These are phyloP conservation scores for Hyaloscypha variabilis DNA, from an alignment of 495 filamentous ascomycete genomes.

Conservation along the genomic window DNA sequence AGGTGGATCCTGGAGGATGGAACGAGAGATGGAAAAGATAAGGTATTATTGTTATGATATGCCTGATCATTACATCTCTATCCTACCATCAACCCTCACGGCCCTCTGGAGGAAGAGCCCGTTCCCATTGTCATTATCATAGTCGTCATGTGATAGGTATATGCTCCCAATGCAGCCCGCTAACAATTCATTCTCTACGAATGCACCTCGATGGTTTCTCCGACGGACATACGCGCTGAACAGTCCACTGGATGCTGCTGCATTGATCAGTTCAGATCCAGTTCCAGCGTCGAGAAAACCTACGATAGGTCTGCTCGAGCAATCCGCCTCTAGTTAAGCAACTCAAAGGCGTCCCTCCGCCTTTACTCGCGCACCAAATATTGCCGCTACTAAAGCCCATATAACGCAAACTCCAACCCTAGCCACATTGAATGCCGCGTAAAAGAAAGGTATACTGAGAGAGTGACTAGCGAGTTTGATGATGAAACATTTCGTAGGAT, in stretches of 20 bases:
- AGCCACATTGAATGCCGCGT: not conserved
- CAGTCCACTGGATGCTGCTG: not conserved
- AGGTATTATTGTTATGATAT: no score
- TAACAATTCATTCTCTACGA: not conserved
- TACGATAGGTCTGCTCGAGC: no score
- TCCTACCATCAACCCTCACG: no score
- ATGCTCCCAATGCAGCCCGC: not conserved
- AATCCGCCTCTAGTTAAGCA: no score
- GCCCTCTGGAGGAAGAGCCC: not conserved
- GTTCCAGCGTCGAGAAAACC: no score
- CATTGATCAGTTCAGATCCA: not conserved
- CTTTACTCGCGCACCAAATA: no score
- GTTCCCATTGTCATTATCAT: not conserved
- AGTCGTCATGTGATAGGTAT: not conserved
- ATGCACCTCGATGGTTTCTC: no score
- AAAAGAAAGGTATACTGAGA: not conserved
- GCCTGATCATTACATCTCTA: no score
- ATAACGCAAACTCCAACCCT: not conserved
- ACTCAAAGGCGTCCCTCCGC: no score
- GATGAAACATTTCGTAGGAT: conserved; percentile 74
- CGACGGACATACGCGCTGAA: no score
- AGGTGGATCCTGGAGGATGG: not conserved
- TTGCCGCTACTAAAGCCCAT: no score
- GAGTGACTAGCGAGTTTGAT: conserved; percentile 46
- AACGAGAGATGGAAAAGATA: no score